Base-by-base conservation (phyloP, 2,329 filamentous ascomycete species). In the Penicillium fuscoglaucum region DNA sequence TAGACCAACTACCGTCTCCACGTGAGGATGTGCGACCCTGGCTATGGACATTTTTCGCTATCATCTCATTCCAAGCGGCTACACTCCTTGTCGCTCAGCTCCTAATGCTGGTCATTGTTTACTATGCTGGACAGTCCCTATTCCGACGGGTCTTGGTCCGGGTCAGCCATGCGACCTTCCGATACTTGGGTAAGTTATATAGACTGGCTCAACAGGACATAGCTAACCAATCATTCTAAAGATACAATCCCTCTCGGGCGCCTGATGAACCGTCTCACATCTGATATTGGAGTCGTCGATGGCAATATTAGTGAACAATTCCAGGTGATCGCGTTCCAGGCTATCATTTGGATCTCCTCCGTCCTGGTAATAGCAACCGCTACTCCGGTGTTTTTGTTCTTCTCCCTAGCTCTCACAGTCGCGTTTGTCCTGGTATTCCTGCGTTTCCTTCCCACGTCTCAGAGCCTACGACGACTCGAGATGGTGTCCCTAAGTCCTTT, bases 201-300 rank as follows among this genome's bases (percentile, higher is more conserved):
- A 6, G 12, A 7, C 19, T 31, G 26, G 24, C 29, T 29, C 15
- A 21, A 26, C n/a, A 28, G 6, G 3, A 39, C 5, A 15, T 3
- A 31, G 19, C 41, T 57, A 41, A 57, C 6, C 1, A 6, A n/a
- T 28, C 4, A 8, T 6, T 46, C 10, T 24, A 0, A 31, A 76
- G 93, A 97, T 70, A 86, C 91, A 4, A 96, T 93, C 0, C 93
- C 93, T 0, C 87, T 96, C 0, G 93, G 93, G 0, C 86, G 93
- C 47, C 79, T 97, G 61, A 96, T 96, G 90, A 97, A 97, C 72
- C 85, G 93, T 8, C 82, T 97, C 60, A 96, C 92, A 0, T 91
- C 90, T 1, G 92, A 97, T 68, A 95, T 96, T 76, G 90, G 90
- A 29, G 93, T 91, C 50, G 84, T 96, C 0, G 93, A 97, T 68